Percentiles rank a stretch among this genome's conserved stretches.
These are phyloP conservation scores for Capsicum pubescens DNA, from an alignment of 257 asterid species.

Conservation along the genomic window DNA sequence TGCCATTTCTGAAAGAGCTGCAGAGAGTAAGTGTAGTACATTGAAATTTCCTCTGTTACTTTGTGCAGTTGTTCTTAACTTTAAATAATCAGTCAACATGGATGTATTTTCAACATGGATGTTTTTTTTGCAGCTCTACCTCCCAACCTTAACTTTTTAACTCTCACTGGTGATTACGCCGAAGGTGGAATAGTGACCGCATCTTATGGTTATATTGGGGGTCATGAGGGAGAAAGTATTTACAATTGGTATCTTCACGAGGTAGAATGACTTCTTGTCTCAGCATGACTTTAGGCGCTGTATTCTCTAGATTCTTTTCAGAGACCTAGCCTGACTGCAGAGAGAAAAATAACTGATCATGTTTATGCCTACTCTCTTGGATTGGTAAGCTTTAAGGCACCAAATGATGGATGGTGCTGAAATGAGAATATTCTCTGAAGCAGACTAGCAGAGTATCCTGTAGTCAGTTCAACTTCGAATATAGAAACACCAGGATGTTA, in stretches of 20 bases:
- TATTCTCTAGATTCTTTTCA: slow-evolving; percentile 28
- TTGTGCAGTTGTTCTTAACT: neutral
- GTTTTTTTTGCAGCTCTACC: slow-evolving; percentile 77
- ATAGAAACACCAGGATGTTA: neutral
- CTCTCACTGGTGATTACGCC: slow-evolving; percentile 82
- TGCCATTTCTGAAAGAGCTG: slow-evolving; percentile 69
- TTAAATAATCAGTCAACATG: slow-evolving; percentile 35
- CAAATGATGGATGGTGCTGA: slow-evolving; percentile 25
- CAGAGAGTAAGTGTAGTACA: slow-evolving; percentile 67
- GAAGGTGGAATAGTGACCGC: slow-evolving; percentile 94
- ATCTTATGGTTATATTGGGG: slow-evolving; percentile 95
- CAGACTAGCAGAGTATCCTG: neutral
- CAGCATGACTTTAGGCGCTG: slow-evolving; percentile 16
- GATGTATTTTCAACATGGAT: slow-evolving; percentile 28
- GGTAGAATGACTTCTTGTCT: slow-evolving; percentile 48
- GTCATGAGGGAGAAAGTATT: slow-evolving; percentile 94
- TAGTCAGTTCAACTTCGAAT: neutral
- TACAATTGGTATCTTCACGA: slow-evolving; percentile 87
- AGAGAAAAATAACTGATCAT: slow-evolving; percentile 19
- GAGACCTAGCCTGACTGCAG: slow-evolving; percentile 18
- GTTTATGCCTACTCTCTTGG: slow-evolving; percentile 2
- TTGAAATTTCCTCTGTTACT: slow-evolving; percentile 18
- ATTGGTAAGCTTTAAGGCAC: slow-evolving; percentile 10
- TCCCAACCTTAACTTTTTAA: slow-evolving; percentile 89
- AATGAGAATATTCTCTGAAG: neutral